These are phyloP conservation scores for Elymus sibiricus DNA, from an alignment of 176 grass and related monocot genomes.

Conservation along the genomic window DNA sequence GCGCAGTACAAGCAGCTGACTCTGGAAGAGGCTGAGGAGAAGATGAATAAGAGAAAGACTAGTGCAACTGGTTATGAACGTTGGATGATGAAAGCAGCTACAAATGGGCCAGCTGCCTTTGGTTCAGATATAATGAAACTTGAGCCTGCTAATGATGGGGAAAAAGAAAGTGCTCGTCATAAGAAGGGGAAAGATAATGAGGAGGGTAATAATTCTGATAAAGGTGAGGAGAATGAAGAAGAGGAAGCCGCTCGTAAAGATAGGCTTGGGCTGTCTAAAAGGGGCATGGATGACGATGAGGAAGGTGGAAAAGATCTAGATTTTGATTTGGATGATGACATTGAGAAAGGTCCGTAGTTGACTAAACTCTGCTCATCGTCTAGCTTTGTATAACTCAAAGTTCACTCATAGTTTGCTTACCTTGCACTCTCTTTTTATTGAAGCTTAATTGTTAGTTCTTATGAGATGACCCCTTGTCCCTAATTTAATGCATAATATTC, in stretches of 20 bases:
- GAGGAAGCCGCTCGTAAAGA: conserved; percentile 69
- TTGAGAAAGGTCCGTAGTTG: conserved; percentile 74
- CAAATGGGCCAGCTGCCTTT: conserved; percentile 86
- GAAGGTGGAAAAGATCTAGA: conserved; percentile 79
- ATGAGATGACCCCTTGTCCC: background rate
- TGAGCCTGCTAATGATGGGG: conserved; percentile 31
- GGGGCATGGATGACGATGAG: conserved; percentile 78
- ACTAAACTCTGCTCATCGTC: background rate
- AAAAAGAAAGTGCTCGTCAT: conserved; percentile 42
- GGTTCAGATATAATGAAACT: conserved; percentile 66
- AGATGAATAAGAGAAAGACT: conserved; percentile 89
- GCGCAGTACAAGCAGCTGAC: conserved; percentile 99
- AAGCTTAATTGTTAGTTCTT: conserved; percentile 8
- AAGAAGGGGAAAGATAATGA: conserved; percentile 81
- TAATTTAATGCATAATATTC: background rate
- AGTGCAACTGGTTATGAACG: conserved; percentile 96
- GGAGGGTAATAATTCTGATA: conserved; percentile 61
- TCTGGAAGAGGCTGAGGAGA: conserved; percentile 95
- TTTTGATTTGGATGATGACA: conserved; percentile 96
- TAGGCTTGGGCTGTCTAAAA: conserved; percentile 55
- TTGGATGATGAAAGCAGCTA: conserved; percentile 99
- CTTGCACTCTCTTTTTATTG: background rate
- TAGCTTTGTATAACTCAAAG: background rate
- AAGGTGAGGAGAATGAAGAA: conserved; percentile 72
- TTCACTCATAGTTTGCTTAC: background rate